These are phyloP conservation scores for Elsinoe batatas DNA, from an alignment of 2,329 filamentous ascomycete genomes.

Conservation along the genomic window DNA sequence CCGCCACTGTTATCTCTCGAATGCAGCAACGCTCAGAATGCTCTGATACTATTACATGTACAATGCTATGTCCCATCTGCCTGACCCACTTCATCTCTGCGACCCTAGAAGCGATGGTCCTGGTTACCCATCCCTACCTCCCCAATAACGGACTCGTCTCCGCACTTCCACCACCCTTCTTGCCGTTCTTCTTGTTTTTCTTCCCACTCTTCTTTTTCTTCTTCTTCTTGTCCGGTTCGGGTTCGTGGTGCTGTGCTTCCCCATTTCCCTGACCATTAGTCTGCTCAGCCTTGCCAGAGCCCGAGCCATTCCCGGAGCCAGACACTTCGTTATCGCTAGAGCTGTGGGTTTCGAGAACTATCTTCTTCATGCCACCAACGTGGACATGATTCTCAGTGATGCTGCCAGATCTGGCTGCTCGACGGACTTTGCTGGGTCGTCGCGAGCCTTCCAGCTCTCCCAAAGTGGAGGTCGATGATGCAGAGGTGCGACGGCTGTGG, in stretches of 20 bases:
- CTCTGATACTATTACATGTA: slow-evolving; percentile 10
- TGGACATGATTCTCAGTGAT: slow-evolving; percentile 73
- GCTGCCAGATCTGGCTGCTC: slow-evolving; percentile 56
- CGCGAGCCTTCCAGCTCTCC: slow-evolving; percentile 22
- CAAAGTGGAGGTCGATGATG: slow-evolving; percentile 12
- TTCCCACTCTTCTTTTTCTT: slow-evolving; percentile 19
- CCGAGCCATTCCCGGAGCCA: slow-evolving; percentile 22
- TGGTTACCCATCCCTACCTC: slow-evolving; percentile 15
- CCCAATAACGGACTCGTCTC: slow-evolving; percentile 17
- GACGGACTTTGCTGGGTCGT: slow-evolving; percentile 21
- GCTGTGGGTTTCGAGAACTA: slow-evolving; percentile 61
- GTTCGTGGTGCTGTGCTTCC: slow-evolving; percentile 11
- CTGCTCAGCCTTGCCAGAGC: slow-evolving; percentile 11
- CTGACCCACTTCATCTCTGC: not conserved
- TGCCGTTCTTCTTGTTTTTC: slow-evolving; percentile 17
- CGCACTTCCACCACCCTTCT: slow-evolving; percentile 14
- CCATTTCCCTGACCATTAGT: slow-evolving; percentile 13
- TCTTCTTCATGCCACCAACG: slow-evolving; percentile 62
- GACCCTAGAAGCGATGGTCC: slow-evolving; percentile 15
- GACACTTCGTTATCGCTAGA: slow-evolving; percentile 38
- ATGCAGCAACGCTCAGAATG: slow-evolving; percentile 4
- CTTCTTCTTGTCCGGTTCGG: slow-evolving; percentile 17
- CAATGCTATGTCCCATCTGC: not conserved
- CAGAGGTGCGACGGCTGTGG: slow-evolving; percentile 9
- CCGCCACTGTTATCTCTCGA: not conserved